Percentiles rank a stretch among this genome's conserved stretches.
Evolutionary conservation across 2,329 filamentous ascomycete species (phyloP).

Genomic region (Lojkania enalia): DNA sequence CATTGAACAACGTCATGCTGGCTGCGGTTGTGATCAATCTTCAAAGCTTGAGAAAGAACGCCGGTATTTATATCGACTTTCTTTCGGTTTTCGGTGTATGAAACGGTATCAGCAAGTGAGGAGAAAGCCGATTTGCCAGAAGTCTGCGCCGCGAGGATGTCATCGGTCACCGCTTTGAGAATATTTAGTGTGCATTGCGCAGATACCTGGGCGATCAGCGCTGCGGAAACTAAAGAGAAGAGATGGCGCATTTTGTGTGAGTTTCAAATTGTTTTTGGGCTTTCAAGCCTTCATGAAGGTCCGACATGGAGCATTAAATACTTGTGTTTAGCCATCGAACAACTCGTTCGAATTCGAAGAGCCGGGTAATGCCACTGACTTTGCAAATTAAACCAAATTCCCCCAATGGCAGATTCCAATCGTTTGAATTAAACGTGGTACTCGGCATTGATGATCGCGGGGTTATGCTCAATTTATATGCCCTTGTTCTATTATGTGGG

Average conservation of each 20-base stretch:
- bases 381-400: background rate
- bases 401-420: background rate
- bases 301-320: too few species aligned
- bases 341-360: background rate
- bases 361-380: background rate
- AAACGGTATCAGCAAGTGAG: conserved; percentile 21
- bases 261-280: background rate
- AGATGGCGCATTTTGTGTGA: conserved; percentile 11
- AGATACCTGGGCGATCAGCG: conserved; percentile 14
- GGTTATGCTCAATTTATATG: conserved; percentile 4
- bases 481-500: conserved; percentile 4
- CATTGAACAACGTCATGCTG: conserved; percentile 32
- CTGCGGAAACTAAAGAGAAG: conserved; percentile 4
- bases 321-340: background rate
- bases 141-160: conserved; percentile 26
- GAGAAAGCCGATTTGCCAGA: conserved; percentile 21
- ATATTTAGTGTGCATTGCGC: conserved; percentile 27
- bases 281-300: too few species aligned
- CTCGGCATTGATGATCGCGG: conserved; percentile 10
- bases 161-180: conserved; percentile 24
- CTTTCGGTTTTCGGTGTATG: conserved; percentile 34
- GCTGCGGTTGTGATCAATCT: conserved; percentile 28
- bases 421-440: background rate
- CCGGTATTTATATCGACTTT: conserved; percentile 19
- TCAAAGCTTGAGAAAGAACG: conserved; percentile 29